These are phyloP conservation scores for Paxillus rubicundulus DNA, from an alignment of 768 basidiomycete genomes.

Conservation along the genomic window DNA sequence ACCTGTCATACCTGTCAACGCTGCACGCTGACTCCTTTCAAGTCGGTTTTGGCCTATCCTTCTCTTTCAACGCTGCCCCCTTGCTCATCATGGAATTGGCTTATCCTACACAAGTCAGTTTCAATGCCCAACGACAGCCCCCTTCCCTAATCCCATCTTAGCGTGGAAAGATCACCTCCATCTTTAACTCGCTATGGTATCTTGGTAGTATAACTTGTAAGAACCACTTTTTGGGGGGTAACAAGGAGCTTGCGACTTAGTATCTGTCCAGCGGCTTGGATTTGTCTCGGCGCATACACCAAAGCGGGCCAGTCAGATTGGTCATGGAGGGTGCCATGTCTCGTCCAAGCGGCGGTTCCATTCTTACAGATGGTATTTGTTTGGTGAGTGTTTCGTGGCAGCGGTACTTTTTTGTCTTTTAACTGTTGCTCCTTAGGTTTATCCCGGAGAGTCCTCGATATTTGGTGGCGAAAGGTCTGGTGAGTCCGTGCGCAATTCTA, in stretches of 20 bases:
- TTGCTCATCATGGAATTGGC: conserved; percentile 63
- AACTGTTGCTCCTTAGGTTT: conserved; percentile 40
- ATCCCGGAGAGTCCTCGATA: conserved; percentile 69
- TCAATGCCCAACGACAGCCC: not conserved
- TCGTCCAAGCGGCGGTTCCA: conserved; percentile 60
- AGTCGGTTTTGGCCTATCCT: conserved; percentile 66
- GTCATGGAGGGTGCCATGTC: conserved; percentile 66
- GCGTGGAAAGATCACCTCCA: conserved; percentile 56
- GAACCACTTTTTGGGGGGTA: not conserved
- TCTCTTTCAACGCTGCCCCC: conserved; percentile 62
- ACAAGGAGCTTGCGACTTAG: not conserved
- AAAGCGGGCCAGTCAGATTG: conserved; percentile 39
- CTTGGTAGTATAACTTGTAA: conserved; percentile 60
- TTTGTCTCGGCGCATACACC: conserved; percentile 43
- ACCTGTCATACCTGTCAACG: not conserved
- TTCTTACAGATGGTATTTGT: conserved; percentile 52
- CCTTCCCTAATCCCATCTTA: conserved; percentile 10
- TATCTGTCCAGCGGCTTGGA: conserved; percentile 40
- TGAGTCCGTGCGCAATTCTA: conserved; percentile 25
- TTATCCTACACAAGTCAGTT: conserved; percentile 64
- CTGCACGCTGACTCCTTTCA: not conserved
- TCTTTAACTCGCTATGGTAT: conserved; percentile 77
- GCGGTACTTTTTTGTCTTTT: not conserved
- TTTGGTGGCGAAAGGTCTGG: conserved; percentile 58
- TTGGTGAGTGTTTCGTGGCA: conserved; percentile 38